Conservation (phyloP, 768 basidiomycete genomes). For the Peribolospora kevripleyi region DNA sequence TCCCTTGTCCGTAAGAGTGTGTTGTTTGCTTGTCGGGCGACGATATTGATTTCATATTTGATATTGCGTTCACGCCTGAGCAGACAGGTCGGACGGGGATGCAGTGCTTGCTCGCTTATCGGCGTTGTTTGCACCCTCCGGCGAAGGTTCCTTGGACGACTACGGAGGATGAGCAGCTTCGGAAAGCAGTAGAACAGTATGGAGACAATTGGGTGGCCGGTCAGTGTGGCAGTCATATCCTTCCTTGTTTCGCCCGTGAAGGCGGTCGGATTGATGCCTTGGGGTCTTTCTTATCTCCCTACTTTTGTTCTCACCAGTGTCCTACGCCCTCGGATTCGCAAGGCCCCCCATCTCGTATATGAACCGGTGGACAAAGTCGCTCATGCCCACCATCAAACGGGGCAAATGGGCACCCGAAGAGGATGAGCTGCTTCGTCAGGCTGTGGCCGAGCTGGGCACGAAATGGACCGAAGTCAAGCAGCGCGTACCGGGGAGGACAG, state of each 20-base stretch:
- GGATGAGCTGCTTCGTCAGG: slow-evolving; percentile 2
- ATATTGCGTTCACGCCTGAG: too few species aligned
- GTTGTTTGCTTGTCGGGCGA: too few species aligned
- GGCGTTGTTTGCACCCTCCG: neutral
- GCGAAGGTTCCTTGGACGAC: neutral
- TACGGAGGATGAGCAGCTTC: slow-evolving; percentile 3
- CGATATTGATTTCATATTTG: too few species aligned
- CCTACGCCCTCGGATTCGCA: neutral
- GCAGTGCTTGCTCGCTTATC: slow-evolving; percentile 2
- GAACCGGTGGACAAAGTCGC: slow-evolving; percentile 6
- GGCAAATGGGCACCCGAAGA: slow-evolving; percentile 6
- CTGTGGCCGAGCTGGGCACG: neutral
- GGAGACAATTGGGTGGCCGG: slow-evolving; percentile 10
- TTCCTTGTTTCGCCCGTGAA: neutral
- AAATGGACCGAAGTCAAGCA: slow-evolving; percentile 3
- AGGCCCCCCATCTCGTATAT: slow-evolving; percentile 2
- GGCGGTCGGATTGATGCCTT: too few species aligned
- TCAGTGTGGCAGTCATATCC: neutral
- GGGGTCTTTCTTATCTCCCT: neutral
- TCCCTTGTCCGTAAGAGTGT: neutral
- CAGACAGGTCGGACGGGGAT: slow-evolving; percentile 1
- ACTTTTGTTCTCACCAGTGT: neutral
- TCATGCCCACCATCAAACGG: slow-evolving; percentile 3
- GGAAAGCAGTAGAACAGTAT: neutral
- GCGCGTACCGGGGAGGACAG: slow-evolving; percentile 4